Conservation (phyloP, 2,329 filamentous ascomycete species). For the Pseudocercospora fuligena region DNA sequence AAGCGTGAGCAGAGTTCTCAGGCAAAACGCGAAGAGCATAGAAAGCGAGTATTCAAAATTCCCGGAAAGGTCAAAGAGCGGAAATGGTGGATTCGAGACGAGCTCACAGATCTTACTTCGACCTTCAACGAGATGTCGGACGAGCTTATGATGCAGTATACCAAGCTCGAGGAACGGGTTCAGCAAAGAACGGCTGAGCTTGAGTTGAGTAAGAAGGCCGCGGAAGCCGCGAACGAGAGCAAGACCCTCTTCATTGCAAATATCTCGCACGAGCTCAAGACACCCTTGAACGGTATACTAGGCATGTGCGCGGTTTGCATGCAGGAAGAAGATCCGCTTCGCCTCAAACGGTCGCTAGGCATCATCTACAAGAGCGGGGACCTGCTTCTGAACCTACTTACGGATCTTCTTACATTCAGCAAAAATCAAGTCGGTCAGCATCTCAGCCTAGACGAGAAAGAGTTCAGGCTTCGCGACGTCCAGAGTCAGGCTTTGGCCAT, state of each 20-base stretch:
- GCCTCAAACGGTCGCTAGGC: conserved; percentile 81
- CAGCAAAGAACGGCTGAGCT: conserved; percentile 80
- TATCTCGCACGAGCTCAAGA: conserved; percentile 86
- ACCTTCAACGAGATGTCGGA: conserved; percentile 96
- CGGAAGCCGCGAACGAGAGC: conserved; percentile 93
- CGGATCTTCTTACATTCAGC: conserved; percentile 88
- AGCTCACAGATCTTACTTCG: conserved; percentile 77
- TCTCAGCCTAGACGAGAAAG: conserved; percentile 78
- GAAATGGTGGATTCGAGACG: conserved; percentile 78
- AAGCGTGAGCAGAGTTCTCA: conserved; percentile 33
- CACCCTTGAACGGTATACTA: conserved; percentile 91
- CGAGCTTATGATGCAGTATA: conserved; percentile 85
- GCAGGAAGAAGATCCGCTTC: conserved; percentile 79
- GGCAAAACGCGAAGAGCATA: conserved; percentile 42
- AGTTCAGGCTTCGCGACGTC: conserved; percentile 84
- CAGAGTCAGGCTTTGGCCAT: conserved; percentile 81
- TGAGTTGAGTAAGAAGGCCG: conserved; percentile 87
- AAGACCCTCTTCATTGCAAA: conserved; percentile 98
- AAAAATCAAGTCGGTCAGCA: conserved; percentile 93
- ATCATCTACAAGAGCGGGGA: conserved; percentile 90
- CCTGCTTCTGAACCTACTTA: conserved; percentile 80
- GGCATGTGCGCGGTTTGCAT: conserved; percentile 94
- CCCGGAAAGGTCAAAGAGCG: conserved; percentile 79
- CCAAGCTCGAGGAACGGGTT: conserved; percentile 81
- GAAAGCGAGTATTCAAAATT: conserved; percentile 71